Base-by-base conservation (phyloP, 805 yeast genomes). In the Metschnikowia kofuensis region DNA sequence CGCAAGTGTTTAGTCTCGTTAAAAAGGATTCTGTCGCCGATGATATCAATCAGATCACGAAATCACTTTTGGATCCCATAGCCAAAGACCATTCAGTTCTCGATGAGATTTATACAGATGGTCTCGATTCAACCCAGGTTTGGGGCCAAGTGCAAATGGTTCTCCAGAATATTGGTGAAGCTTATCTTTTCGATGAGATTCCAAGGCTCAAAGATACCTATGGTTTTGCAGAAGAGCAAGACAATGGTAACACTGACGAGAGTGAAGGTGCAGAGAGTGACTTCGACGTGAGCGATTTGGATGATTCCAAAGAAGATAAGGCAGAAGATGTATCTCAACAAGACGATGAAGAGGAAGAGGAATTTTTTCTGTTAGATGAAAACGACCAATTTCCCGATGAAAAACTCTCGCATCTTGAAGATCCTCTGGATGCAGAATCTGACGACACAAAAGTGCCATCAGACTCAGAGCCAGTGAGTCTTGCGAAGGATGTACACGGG, bases 131-230 rank as follows among this genome's bases (percentile, higher is more conserved):
- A 26, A 79, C 85, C 36, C 98, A 92, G 63, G 90, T 94, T 0
- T 92, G 92, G 89, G 96, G 92, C 48, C 98, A 92, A 67, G 84
- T 88, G 2, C 89, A 87, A 66, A 78, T 92, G 70, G 84, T 92
- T 15, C 71, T 89, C 35, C 97, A 90, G 50, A 85, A 85, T 7
- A 85, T 86, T 11, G 82, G 85, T 28, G 89, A 85, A 42, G 74
- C 76, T 38, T 67, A 89, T 34, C 62, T 87, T 62, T 76, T 74
- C 47, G 79, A 75, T 15, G 76, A 76, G 45, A 77, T 89, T 39
- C 83, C 83, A 2, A 72, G 68, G 35, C 60, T 85, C 49, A 78
- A 71, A 53, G 69, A 68, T 50, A 58, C 58, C 34, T 61, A 60
- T 38, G 70, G 67, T 4, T 34, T 44, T 13, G 48, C 31, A 2